phyloP scores from a whole-genome alignment of 768 basidiomycete genomes.

The Lactarius pseudohatsudake region DNA sequence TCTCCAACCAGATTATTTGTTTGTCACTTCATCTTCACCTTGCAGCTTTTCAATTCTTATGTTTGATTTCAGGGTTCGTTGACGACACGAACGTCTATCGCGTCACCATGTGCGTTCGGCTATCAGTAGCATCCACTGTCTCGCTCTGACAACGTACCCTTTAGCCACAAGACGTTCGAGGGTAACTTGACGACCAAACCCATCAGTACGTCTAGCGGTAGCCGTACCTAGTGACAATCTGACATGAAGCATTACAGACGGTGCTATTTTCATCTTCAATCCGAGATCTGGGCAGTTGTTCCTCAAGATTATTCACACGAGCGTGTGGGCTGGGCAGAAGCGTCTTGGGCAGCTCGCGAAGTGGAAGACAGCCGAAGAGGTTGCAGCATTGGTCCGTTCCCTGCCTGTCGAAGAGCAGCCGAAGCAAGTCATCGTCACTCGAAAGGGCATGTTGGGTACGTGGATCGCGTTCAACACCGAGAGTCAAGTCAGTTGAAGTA shows the following conservation, averaged over 20 bases:
- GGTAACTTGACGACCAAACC: conserved; percentile 99
- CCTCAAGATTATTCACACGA: conserved; percentile 99
- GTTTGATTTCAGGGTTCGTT: conserved; percentile 74
- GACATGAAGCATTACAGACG: conserved; percentile 49
- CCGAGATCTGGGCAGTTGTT: conserved; percentile 97
- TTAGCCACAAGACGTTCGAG: conserved; percentile 97
- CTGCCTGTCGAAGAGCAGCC: conserved; percentile 99
- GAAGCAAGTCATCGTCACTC: conserved; percentile 98
- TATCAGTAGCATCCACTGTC: not conserved
- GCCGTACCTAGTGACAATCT: not conserved
- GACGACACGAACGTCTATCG: conserved; percentile 99
- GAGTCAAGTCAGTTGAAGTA: conserved; percentile 21
- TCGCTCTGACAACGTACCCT: conserved; percentile 29
- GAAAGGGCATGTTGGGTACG: conserved; percentile 98
- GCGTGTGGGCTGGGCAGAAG: conserved; percentile 99
- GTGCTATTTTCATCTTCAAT: conserved; percentile 99
- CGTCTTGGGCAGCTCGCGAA: conserved; percentile 99
- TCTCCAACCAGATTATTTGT: conserved; percentile 98
- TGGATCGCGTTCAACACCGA: conserved; percentile 18
- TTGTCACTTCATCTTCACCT: conserved; percentile 30
- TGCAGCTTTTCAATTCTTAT: not conserved
- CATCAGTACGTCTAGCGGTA: conserved; percentile 62
- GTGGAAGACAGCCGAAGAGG: conserved; percentile 99
- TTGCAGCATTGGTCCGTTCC: conserved; percentile 94
- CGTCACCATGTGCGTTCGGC: conserved; percentile 71